These are phyloP conservation scores for Panicum miliaceum DNA, from an alignment of 176 grass and related monocot species.

Conservation along the genomic window DNA sequence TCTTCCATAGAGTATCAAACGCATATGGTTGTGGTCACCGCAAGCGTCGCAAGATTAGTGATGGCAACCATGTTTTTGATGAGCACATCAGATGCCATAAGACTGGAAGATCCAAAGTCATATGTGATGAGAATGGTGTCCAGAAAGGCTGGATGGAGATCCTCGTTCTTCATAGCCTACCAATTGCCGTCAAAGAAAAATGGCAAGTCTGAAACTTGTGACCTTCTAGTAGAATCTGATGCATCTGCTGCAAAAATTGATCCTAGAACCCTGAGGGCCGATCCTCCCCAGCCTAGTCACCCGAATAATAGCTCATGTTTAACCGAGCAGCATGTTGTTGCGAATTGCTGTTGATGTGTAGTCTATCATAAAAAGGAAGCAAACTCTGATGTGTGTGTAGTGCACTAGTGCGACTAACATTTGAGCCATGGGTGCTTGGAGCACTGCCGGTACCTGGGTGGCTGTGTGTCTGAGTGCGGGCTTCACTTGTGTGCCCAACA, in stretches of 20 bases:
- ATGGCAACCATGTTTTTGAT: background rate
- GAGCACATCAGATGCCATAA: constrained; percentile 67
- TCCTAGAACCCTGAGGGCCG: constrained; percentile 59
- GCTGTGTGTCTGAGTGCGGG: too few species aligned
- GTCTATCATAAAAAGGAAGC: too few species aligned
- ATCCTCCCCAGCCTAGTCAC: constrained; percentile 49
- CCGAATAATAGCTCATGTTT: constrained; percentile 39
- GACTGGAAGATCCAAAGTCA: constrained; percentile 57
- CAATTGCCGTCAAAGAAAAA: constrained; percentile 41
- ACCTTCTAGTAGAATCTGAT: background rate
- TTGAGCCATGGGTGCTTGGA: too few species aligned
- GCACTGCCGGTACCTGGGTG: too few species aligned
- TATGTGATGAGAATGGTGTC: constrained; percentile 56
- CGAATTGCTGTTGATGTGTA: too few species aligned
- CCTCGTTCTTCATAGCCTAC: constrained; percentile 66
- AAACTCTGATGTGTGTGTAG: too few species aligned
- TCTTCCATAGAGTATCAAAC: constrained; percentile 79
- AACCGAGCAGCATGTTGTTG: constrained; percentile 1
- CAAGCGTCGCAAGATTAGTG: constrained; percentile 68
- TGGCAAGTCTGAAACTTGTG: constrained; percentile 31
- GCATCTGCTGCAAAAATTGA: constrained; percentile 38
- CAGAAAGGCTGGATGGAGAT: constrained; percentile 90
- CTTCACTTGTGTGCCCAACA: too few species aligned
- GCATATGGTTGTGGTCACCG: constrained; percentile 62
- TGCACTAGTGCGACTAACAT: too few species aligned